Percentiles rank a stretch among this genome's conserved stretches.
phyloP scores from a whole-genome alignment of 1,284 basidiomycete species.

The Leccinum holopus region DNA sequence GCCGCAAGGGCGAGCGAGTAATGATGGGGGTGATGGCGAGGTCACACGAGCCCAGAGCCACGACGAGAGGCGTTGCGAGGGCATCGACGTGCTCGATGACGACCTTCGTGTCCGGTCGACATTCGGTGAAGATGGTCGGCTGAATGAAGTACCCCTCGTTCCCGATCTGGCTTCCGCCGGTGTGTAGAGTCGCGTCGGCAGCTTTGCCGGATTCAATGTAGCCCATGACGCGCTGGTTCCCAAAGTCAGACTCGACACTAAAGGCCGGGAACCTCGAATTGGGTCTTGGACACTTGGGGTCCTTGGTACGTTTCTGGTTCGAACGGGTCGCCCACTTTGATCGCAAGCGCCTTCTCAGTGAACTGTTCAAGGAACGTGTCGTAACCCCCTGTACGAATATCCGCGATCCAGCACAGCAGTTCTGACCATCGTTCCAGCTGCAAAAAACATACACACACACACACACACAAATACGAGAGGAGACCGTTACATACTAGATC shows the following conservation, averaged over 20 bases:
- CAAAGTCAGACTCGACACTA: not conserved
- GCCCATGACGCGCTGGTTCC: slow-evolving; percentile 12
- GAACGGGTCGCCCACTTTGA: slow-evolving; percentile 71
- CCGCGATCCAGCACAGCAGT: slow-evolving; percentile 67
- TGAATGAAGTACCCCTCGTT: slow-evolving; percentile 55
- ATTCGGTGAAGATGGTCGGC: slow-evolving; percentile 69
- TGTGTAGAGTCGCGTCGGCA: slow-evolving; percentile 51
- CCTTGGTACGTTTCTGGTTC: slow-evolving; percentile 62
- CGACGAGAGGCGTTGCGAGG: too few relatives aligned
- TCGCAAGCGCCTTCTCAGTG: slow-evolving; percentile 44
- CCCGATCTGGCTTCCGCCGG: slow-evolving; percentile 63
- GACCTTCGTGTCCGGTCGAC: slow-evolving; percentile 63
- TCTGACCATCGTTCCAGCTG: slow-evolving; percentile 67
- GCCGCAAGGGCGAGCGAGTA: too few relatives aligned
- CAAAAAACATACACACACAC: slow-evolving; percentile 19
- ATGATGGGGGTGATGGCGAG: too few relatives aligned
- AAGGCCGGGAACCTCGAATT: slow-evolving; percentile 36
- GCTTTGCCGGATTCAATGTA: slow-evolving; percentile 15
- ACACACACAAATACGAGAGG: too few relatives aligned
- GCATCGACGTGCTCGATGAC: slow-evolving; percentile 27
- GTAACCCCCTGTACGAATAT: slow-evolving; percentile 68
- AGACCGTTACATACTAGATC: too few relatives aligned
- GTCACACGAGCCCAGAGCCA: too few relatives aligned
- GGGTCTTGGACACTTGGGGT: slow-evolving; percentile 64
- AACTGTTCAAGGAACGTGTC: slow-evolving; percentile 54